A percentile compares a stretch with the other conserved stretches of the same genome.
phyloP scores from a whole-genome alignment of 345 rosid species.

The Lumnitzera racemosa region DNA sequence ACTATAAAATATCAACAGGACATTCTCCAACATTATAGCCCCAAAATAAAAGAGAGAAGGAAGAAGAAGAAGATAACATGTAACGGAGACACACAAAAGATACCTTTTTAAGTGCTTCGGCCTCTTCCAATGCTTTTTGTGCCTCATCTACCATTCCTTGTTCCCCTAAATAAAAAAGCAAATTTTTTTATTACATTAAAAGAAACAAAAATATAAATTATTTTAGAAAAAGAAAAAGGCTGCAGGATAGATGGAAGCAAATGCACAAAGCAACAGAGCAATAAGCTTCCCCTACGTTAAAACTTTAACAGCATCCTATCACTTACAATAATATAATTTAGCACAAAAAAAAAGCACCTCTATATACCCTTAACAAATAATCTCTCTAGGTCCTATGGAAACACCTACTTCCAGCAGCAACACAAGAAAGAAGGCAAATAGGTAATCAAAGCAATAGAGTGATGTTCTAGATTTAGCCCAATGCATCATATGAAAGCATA shows the following conservation, averaged over 20 bases:
- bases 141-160: constrained; percentile 99
- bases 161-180: constrained; percentile 46
- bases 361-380: background rate
- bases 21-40: background rate
- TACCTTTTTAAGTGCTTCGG: constrained; percentile 99
- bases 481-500: background rate
- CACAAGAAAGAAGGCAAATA: background rate
- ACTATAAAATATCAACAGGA: background rate
- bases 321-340: too few species aligned
- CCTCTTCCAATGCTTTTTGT: constrained; percentile 96
- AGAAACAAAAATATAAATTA: background rate
- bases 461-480: background rate
- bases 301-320: too few species aligned
- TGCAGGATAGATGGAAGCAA: background rate
- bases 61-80: background rate
- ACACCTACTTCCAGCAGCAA: too few species aligned
- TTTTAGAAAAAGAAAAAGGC: background rate
- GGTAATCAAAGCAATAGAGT: background rate
- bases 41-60: background rate
- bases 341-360: background rate
- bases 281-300: too few species aligned
- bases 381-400: too few species aligned
- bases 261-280: background rate
- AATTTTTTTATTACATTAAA: background rate
- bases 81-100: background rate